Base-by-base conservation (phyloP, 495 filamentous ascomycete genomes). In the Xylaria castorea region DNA sequence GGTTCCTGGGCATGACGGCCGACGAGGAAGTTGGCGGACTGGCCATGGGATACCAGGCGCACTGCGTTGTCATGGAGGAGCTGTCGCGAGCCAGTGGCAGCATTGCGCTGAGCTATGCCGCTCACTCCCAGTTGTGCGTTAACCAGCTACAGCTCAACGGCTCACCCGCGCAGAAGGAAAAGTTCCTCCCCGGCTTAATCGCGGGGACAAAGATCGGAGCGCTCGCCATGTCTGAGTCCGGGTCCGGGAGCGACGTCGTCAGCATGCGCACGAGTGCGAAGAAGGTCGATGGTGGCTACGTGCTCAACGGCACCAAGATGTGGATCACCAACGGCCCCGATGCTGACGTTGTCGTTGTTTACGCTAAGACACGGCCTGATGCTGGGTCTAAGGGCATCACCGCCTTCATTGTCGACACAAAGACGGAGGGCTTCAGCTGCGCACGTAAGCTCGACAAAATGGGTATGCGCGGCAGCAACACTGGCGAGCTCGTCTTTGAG, bases 281-380 rank as follows among this genome's bases (percentile, higher is more conserved):
- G 77, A 86, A 86, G 51, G 92, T 92, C 20, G 93, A 97, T 74
- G 94, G 94, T 18, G 96, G 96, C 34, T 98, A 91, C 82, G 34
- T 94, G 40, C 86, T 99, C 68, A 93, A 93, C 75, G 96, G 96
- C 18, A 93, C 92, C 30, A 99, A 99, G 87, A 98, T 99, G 96
- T 99, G 96, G 96, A 99, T 99, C 74, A 99, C 96, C 36, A 99
- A 99, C 78, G 96, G 96, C 18, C 96, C 96, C 20, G 97, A 98
- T 75, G 96, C 95, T 53, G 89, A 97, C 80, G 85, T 90, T 36
- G 88, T 98, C 18, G 88, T 99, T 62, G 94, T 99, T 27, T 99
- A 99, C 81, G 96, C 96, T 25, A 99, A 99, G 84, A 97, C 97
- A 7, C 87, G 89, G 53, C 95, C 95, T 22, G 87, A 91, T 12